Conservation (phyloP, 495 filamentous ascomycete species). For the Neurospora pannonica region DNA sequence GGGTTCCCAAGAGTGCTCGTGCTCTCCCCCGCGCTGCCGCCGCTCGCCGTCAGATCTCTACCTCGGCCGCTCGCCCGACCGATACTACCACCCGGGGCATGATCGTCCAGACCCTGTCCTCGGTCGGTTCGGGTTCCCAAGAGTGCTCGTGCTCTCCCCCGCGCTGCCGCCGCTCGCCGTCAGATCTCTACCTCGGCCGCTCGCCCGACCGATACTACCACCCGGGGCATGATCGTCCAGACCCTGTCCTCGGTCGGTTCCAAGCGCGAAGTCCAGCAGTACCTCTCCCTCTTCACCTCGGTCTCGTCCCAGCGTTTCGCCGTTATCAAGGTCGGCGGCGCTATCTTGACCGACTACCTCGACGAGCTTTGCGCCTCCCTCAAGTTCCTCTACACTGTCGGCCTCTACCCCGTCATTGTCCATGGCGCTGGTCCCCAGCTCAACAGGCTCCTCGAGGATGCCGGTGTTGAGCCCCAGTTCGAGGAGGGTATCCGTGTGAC, state of each 20-base stretch:
- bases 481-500: constrained; percentile 95
- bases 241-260: constrained; percentile 92
- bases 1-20: constrained; percentile 20
- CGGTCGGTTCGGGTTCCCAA: constrained; percentile 95
- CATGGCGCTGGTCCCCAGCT: constrained; percentile 95
- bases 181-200: constrained; percentile 26
- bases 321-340: constrained; percentile 97
- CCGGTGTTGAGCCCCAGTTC: constrained; percentile 91
- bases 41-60: constrained; percentile 19
- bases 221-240: constrained; percentile 85
- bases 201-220: constrained; percentile 41
- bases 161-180: constrained; percentile 12
- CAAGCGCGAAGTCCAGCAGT: constrained; percentile 95
- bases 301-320: constrained; percentile 97
- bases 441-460: constrained; percentile 83
- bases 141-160: no score
- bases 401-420: constrained; percentile 91
- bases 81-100: constrained; percentile 66
- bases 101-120: constrained; percentile 88
- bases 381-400: constrained; percentile 90
- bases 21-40: constrained; percentile 14
- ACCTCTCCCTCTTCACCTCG: constrained; percentile 94
- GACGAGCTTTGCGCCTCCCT: constrained; percentile 81
- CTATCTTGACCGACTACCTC: constrained; percentile 92
- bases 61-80: constrained; percentile 28